These are phyloP conservation scores for Setaria viridis DNA, from an alignment of 202 grass and related monocot species.

Conservation along the genomic window DNA sequence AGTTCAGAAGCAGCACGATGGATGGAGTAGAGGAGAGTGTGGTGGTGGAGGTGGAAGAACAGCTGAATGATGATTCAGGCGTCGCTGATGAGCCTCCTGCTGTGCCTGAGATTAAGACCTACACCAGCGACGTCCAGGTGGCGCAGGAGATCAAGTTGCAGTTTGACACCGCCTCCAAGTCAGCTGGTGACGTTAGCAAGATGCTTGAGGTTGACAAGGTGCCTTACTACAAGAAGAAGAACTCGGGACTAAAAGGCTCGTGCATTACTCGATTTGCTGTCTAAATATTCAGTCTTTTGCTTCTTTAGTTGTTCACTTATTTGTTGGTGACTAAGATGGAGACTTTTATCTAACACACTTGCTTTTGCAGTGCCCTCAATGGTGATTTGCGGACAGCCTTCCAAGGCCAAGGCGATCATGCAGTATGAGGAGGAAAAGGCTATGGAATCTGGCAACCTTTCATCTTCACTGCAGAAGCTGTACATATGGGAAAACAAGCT, in stretches of 20 bases:
- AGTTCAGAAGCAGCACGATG: conserved; percentile 44
- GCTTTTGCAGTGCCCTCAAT: conserved; percentile 57
- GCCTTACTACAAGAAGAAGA: conserved; percentile 62
- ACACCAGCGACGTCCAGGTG: conserved; percentile 47
- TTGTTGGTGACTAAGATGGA: background rate
- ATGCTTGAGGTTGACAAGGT: conserved; percentile 73
- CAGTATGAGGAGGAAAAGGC: conserved; percentile 66
- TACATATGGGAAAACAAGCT: conserved; percentile 87
- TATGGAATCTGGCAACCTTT: conserved; percentile 57
- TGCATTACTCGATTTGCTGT: conserved; percentile 1
- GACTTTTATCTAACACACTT: conserved; percentile 22
- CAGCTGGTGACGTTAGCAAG: conserved; percentile 41
- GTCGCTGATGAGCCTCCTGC: background rate
- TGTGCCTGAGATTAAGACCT: conserved; percentile 8
- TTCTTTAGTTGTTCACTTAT: background rate
- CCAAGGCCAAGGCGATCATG: conserved; percentile 42
- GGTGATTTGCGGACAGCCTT: conserved; percentile 53
- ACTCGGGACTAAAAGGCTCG: conserved; percentile 60
- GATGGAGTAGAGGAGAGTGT: conserved; percentile 44
- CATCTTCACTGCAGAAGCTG: conserved; percentile 68
- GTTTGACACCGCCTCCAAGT: conserved; percentile 55
- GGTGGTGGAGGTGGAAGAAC: conserved; percentile 42
- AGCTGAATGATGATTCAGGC: background rate
- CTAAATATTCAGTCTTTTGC: background rate
- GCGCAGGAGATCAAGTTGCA: conserved; percentile 59